Base-by-base conservation (phyloP, 2,329 filamentous ascomycete genomes). In the Podosphaera aphanis region DNA sequence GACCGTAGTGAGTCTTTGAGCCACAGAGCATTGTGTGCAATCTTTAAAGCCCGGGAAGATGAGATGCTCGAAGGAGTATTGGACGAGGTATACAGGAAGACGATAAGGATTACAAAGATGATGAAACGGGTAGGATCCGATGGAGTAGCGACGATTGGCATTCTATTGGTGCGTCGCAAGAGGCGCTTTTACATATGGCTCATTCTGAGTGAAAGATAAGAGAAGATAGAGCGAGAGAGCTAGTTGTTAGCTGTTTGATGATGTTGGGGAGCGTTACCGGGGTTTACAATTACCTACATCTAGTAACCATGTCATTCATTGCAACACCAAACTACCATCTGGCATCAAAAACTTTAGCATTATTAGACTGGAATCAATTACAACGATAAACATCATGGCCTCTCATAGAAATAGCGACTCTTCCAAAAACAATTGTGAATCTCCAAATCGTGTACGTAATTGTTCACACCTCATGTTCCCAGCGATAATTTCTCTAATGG, bases 1-100 rank as follows among this genome's bases (percentile, higher is more conserved):
- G 72, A 61, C 43, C 63, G 58, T 49, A 72, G 69, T 1, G 71
- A 66, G 47, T 66, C 27, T 10, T 44, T 44, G 15, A 18, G 33
- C 31, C 25, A 19, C 10, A 6, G 21, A 15, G 20, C 20, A 21
- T 36, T 8, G n/a, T 36, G 13, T 15, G 29, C 15, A n/a, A 44
- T 10, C 7, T 3, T n/a, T 15, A 11, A 20, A 8, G 31, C 31
- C 21, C n/a, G 42, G 19, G 42, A 44, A 10, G 25, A 18, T 23
- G 16, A n/a, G 11, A 18, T n/a, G 15, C 27, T 20, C 2, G 29
- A 35, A 8, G 42, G 31, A 13, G 59, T 49, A 19, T 56, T 53
- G 13, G 55, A 52, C 40, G 55, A 54, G 27, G 53, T 51, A 47
- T 53, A 55, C 23, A 59, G 48, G 47, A 56, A 59, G 52, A 59